Evolutionary conservation across 805 yeast species (phyloP).

Genomic region (Hanseniaspora meyeri): DNA sequence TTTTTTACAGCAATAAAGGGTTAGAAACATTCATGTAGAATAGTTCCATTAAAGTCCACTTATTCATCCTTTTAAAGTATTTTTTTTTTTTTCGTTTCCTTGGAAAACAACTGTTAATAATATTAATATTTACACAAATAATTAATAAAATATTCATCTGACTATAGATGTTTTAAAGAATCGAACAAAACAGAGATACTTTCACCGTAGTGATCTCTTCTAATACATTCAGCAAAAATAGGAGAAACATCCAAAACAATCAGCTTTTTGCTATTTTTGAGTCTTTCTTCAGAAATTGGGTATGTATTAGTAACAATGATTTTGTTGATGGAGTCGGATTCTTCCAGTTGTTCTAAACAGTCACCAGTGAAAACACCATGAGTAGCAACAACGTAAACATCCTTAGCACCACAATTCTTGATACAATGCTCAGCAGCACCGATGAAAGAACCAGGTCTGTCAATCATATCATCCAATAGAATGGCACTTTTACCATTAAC

Average conservation of each 20-base stretch:
- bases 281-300: slow-evolving; percentile 61
- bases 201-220: slow-evolving; percentile 98
- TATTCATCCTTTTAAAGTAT: too few species aligned
- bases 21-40: too few species aligned
- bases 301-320: slow-evolving; percentile 93
- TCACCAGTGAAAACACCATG: slow-evolving; percentile 89
- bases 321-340: slow-evolving; percentile 72
- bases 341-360: slow-evolving; percentile 68
- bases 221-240: slow-evolving; percentile 92
- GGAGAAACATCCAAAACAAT: slow-evolving; percentile 86
- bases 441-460: slow-evolving; percentile 82
- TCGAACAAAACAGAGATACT: slow-evolving; percentile 87
- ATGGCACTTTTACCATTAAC: slow-evolving; percentile 86
- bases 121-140: too few species aligned
- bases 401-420: slow-evolving; percentile 89
- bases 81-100: background rate
- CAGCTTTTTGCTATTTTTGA: slow-evolving; percentile 52
- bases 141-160: background rate
- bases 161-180: slow-evolving; percentile 47
- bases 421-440: slow-evolving; percentile 98
- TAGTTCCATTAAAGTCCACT: too few species aligned
- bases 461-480: slow-evolving; percentile 93
- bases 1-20: too few species aligned
- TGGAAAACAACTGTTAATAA: background rate
- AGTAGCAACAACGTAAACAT: slow-evolving; percentile 82